phyloP scores from a whole-genome alignment of 202 grass and related monocot species.

The Cymbopogon flexuosus region DNA sequence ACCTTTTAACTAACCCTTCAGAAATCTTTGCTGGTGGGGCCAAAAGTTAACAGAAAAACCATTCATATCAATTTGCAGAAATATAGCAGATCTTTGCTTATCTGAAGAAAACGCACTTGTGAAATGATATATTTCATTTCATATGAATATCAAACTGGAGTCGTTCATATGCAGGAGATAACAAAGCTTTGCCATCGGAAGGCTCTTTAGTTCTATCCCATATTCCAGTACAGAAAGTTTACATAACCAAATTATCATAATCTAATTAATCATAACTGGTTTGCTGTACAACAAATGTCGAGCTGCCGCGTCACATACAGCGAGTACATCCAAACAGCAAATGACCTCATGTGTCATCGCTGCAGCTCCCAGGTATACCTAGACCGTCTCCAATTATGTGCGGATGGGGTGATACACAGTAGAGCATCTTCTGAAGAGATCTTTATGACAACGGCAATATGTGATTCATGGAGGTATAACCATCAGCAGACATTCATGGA shows the following conservation, averaged over 20 bases:
- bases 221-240: slow-evolving; percentile 38
- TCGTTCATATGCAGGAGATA: slow-evolving; percentile 26
- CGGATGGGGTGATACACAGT: slow-evolving; percentile 5
- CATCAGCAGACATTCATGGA: slow-evolving; percentile 17
- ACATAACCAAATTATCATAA: slow-evolving; percentile 44
- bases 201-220: slow-evolving; percentile 21
- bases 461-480: slow-evolving; percentile 31
- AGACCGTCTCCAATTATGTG: slow-evolving; percentile 23
- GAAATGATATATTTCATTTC: slow-evolving; percentile 26
- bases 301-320: slow-evolving; percentile 42
- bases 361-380: slow-evolving; percentile 27
- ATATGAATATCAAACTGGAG: slow-evolving; percentile 16
- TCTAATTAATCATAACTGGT: slow-evolving; percentile 55
- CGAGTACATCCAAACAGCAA: background rate
- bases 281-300: slow-evolving; percentile 69
- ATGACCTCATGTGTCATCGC: background rate
- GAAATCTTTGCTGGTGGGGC: background rate
- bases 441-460: slow-evolving; percentile 16
- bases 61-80: background rate
- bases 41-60: background rate
- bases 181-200: slow-evolving; percentile 3
- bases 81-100: background rate
- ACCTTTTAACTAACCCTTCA: background rate
- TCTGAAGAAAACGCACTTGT: background rate
- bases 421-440: slow-evolving; percentile 35